Base-by-base conservation (phyloP, 495 filamentous ascomycete genomes). In the Talaromyces adpressus region DNA sequence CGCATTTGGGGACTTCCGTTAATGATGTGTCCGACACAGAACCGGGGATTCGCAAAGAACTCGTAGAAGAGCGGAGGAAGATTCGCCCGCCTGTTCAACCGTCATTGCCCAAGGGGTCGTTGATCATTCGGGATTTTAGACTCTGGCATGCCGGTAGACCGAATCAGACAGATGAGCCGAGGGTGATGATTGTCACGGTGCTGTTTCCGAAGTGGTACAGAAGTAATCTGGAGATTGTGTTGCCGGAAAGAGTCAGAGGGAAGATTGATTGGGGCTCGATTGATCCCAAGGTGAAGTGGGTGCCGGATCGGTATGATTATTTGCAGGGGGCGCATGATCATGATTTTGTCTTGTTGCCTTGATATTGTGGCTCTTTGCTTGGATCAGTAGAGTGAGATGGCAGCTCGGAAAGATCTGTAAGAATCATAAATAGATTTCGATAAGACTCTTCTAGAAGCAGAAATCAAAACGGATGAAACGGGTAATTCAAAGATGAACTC, bases 81-180 rank as follows among this genome's bases (percentile, higher is more conserved):
- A 59, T 72, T 23, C 63, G 68, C 23, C 74, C 73, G 6, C 72
- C 70, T 4, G 66, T 76, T 58, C 76, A 79, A 65, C 77, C 77
- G 6, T 59, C 57, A 18, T 66, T 78, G 53, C 70, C 71, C 16
- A 75, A 75, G 64, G 78, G 78, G 0, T 69, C 71, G 25, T 65
- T 81, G 41, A 70, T 78, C 29, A 69, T 79, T 47, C 65, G 78
- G 23, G 78, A 80, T 64, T 63, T 80, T 41, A 60, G 75, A 36
- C 67, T 77, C 56, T 80, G 77, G 78, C 76, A 78, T 71, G 77
- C 75, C 1, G 77, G 78, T 8, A 76, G 75, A 71, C 75, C 75
- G 34, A 80, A 80, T 66, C 67, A 62, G 41, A 77, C 74, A 22
- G 73, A 76, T 36, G 62, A 73, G 0, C 73, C 77, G 57, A 68